Percentiles rank a stretch among this genome's conserved stretches.
phyloP scores from a whole-genome alignment of 805 yeast genomes.

The Maudiozyma barnettii region DNA sequence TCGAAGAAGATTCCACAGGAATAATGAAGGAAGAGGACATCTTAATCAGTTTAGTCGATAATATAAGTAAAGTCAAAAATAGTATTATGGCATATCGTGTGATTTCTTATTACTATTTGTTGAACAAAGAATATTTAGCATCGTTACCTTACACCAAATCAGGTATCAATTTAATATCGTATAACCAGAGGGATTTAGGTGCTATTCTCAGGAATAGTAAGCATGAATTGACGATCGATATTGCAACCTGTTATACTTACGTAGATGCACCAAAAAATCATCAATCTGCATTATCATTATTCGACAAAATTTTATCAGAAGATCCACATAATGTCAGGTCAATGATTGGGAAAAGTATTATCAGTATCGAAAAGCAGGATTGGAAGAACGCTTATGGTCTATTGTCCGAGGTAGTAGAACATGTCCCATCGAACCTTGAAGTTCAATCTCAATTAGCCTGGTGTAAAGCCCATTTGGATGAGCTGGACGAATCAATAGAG shows the following conservation, averaged over 20 bases:
- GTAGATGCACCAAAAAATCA: slow-evolving; percentile 87
- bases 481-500: slow-evolving; percentile 38
- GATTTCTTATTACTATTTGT: slow-evolving; percentile 48
- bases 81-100: slow-evolving; percentile 59
- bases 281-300: slow-evolving; percentile 60
- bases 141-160: slow-evolving; percentile 52
- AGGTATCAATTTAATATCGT: slow-evolving; percentile 49
- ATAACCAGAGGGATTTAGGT: slow-evolving; percentile 38
- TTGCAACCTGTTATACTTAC: slow-evolving; percentile 73
- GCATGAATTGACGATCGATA: slow-evolving; percentile 49
- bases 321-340: slow-evolving; percentile 48
- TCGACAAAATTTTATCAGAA: slow-evolving; percentile 47
- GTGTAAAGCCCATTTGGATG: slow-evolving; percentile 55
- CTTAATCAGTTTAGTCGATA: slow-evolving; percentile 41
- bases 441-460: slow-evolving; percentile 69
- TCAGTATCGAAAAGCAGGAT: slow-evolving; percentile 57
- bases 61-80: slow-evolving; percentile 36
- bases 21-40: slow-evolving; percentile 37
- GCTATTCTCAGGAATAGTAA: slow-evolving; percentile 42
- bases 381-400: slow-evolving; percentile 44
- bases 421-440: slow-evolving; percentile 43
- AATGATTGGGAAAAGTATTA: slow-evolving; percentile 71
- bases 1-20: slow-evolving; percentile 13
- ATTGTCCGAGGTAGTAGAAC: slow-evolving; percentile 41
- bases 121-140: slow-evolving; percentile 50